Evolutionary conservation across 768 basidiomycete species (phyloP), one percentile per base, ranked within the genome.

Genomic region (Fomitopsis pulvina): DNA sequence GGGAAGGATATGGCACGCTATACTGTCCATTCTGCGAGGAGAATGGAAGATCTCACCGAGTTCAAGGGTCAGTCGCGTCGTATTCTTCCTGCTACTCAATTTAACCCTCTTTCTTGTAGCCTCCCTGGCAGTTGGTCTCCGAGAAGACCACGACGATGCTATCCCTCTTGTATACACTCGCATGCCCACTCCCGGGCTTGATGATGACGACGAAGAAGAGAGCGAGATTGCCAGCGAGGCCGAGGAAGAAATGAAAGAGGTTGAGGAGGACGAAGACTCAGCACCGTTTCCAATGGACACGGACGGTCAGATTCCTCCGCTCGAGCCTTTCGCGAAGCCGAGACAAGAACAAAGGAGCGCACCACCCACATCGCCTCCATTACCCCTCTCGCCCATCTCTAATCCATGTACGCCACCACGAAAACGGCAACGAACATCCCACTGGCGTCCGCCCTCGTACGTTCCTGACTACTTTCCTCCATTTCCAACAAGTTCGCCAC

Each of bases 1-100:
- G 87, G 77, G 18, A 71, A 70, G 58, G 88, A 91, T 57, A 63
- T 90, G 51, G 73, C 76, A 22, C 76, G 83, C 29, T 88, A 88
- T 63, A 79, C 81, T 5, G 65, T 78, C 4, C 79, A 81, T 61
- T 80, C 81, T 4, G 71, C 71, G 37, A 73, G 83, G 57, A 72
- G 87, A 57, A 71, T 80, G 10, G 87, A 89, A 63, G 87, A 89
- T 61, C 66, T 91, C 61, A 70, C 74, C 46, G 88, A 88, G 63
- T 76, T 87, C 64, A 81, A 75, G 72, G 79, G 85, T 83, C 69
- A 67, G 76, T 74, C 58, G 37, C 51, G 52, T 57, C 55, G 60
- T 63, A 49, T 45, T 47, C 43, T 50, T 53, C 54, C 55, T 53
- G 45, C 30, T 43, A 44, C 44, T 45, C 52, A 32, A 54, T 57